phyloP scores from a whole-genome alignment of 1,284 basidiomycete genomes.

The Ceratobasidium sp. region DNA sequence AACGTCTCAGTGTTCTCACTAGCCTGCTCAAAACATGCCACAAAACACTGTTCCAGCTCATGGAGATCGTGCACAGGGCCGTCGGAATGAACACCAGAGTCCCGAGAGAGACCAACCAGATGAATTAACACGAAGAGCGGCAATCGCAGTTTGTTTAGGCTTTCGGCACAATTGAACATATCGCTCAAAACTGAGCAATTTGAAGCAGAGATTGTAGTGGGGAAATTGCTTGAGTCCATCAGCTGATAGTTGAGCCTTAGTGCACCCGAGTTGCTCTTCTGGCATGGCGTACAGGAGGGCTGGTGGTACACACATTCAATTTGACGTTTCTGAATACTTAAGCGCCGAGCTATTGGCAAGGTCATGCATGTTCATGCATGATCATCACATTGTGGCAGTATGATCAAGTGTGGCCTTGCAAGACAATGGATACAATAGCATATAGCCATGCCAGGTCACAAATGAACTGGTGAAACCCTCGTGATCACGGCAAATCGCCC shows the following conservation, averaged over 20 bases:
- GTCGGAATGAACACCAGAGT: too few relatives aligned
- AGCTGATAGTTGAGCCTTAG: background rate
- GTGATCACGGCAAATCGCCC: too few relatives aligned
- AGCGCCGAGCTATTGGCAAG: background rate
- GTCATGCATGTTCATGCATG: background rate
- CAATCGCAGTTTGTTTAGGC: background rate
- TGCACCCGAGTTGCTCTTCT: background rate
- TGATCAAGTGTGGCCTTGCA: too few relatives aligned
- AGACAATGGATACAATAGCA: too few relatives aligned
- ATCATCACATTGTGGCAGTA: too few relatives aligned
- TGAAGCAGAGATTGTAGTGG: background rate
- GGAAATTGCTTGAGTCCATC: background rate
- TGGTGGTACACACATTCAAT: background rate
- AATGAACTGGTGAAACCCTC: too few relatives aligned
- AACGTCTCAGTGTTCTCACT: too few relatives aligned
- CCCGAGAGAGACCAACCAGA: too few relatives aligned
- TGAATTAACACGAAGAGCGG: background rate
- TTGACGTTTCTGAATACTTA: background rate
- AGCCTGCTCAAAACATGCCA: too few relatives aligned
- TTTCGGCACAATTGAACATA: background rate
- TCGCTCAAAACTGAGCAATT: background rate
- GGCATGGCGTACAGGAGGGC: background rate
- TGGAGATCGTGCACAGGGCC: too few relatives aligned
- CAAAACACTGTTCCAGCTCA: too few relatives aligned
- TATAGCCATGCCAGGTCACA: too few relatives aligned